phyloP scores from a whole-genome alignment of 176 grass and related monocot genomes.

The Hsuehochloa calcarea region DNA sequence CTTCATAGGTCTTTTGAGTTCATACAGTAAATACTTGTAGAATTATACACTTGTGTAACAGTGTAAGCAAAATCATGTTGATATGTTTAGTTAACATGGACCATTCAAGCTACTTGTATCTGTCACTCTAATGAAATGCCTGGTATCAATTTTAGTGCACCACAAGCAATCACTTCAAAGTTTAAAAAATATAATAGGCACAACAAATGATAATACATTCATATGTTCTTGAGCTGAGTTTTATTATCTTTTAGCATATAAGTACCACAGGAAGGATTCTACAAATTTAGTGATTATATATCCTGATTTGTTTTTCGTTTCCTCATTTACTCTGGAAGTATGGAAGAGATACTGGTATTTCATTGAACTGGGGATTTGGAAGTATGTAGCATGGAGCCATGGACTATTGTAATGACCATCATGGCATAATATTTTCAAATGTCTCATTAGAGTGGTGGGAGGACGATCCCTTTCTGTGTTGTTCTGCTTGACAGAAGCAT shows the following conservation, averaged over 20 bases:
- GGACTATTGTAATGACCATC: background rate
- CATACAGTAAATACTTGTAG: background rate
- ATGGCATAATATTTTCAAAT: slow-evolving; percentile 3
- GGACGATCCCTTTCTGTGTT: background rate
- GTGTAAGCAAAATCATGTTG: slow-evolving; percentile 20
- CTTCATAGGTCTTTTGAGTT: background rate
- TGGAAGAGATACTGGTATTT: background rate
- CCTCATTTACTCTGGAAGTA: slow-evolving; percentile 11
- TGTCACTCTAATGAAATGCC: background rate
- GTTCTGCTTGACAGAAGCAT: slow-evolving; percentile 20
- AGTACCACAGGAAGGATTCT: background rate
- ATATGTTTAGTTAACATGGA: background rate
- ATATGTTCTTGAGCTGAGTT: background rate
- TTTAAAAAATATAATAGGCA: background rate
- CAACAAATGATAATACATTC: background rate
- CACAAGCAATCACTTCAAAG: background rate
- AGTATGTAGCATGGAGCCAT: background rate
- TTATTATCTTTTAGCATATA: background rate
- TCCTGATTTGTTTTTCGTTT: background rate
- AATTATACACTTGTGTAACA: background rate
- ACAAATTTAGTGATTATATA: background rate
- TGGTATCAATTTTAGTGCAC: background rate
- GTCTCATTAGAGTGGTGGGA: background rate
- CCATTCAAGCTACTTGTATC: background rate
- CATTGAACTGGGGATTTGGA: background rate